Conservation (phyloP, 306 rosid species). For the Vigna trinervia region DNA sequence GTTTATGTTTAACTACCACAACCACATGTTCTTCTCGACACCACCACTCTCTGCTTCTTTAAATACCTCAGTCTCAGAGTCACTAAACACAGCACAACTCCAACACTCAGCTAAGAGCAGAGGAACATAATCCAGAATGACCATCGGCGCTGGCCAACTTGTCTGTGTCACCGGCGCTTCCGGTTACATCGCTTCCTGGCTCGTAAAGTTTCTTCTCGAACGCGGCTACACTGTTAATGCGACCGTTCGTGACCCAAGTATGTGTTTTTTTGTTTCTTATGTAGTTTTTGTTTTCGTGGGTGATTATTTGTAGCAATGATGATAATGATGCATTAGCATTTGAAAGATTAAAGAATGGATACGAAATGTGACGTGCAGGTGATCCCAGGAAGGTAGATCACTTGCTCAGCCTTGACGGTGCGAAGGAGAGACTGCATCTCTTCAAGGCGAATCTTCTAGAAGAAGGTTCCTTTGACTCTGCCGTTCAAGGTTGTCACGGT, state of each 20-base stretch:
- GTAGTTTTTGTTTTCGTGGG: background rate
- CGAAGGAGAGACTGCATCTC: slow-evolving; percentile 54
- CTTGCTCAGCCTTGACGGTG: slow-evolving; percentile 55
- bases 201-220: slow-evolving; percentile 51
- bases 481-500: slow-evolving; percentile 51
- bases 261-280: background rate
- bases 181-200: slow-evolving; percentile 60
- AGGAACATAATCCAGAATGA: slow-evolving; percentile 32
- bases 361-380: slow-evolving; percentile 27
- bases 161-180: slow-evolving; percentile 60
- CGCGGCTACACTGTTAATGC: slow-evolving; percentile 60
- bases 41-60: too few species aligned
- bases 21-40: too few species aligned
- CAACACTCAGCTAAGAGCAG: background rate
- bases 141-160: slow-evolving; percentile 27
- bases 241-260: slow-evolving; percentile 53
- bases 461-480: slow-evolving; percentile 46
- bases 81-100: too few species aligned
- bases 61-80: too few species aligned
- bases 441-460: slow-evolving; percentile 50
- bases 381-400: slow-evolving; percentile 48
- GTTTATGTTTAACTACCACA: too few species aligned
- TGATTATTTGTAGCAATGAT: background rate
- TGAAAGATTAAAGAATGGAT: background rate
- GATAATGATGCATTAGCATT: too few species aligned